Base-by-base conservation (phyloP, 2,329 filamentous ascomycete genomes). In the Pseudogymnoascus sp. region DNA sequence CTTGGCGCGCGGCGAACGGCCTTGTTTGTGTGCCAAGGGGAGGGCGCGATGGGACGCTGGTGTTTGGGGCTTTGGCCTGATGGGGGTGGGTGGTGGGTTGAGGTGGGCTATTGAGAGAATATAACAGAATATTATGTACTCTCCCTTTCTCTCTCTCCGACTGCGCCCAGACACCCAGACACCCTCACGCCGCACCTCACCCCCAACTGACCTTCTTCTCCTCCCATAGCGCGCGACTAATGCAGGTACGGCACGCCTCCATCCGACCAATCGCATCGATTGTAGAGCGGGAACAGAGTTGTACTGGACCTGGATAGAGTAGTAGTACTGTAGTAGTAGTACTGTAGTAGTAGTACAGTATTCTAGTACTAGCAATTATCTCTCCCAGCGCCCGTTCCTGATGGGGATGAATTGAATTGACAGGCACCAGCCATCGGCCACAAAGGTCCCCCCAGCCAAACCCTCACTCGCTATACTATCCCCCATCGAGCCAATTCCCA, bases 31-130 rank as follows among this genome's bases (percentile, higher is more conserved):
- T 7, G 25, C n/a, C 28, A 16, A 56, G 47, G 28, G 47, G 47
- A 33, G n/a, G n/a, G 47, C 14, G n/a, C 47, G 47, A 56, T 56
- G 47, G 47, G 47, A 56, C 47, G 47, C 47, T 56, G 47, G 25
- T 33, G 47, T 53, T 53, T 53, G 47, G 47, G 47, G 4, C 23
- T 56, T 56, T 33, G 47, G 47, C 47, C n/a, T 12, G 47, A 56
- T 56, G 47, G 25, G 47, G 47, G n/a, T 11, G 47, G n/a, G 47
- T 18, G 38, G 38, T 10, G 14, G 44, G 44, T 12, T 23, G 21
- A 5, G 47, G 5, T 1, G 25, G 4, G 25, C 21, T 47, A 3
- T 14, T 1, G 42, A 6, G 42, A 2, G 21, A 47, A 23, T 23
- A 23, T 12, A 0, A 25, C 14, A 47, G 42, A 47, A 47, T 47